phyloP scores from a whole-genome alignment of 2,329 filamentous ascomycete species.

The Metarhizium guizhouense region DNA sequence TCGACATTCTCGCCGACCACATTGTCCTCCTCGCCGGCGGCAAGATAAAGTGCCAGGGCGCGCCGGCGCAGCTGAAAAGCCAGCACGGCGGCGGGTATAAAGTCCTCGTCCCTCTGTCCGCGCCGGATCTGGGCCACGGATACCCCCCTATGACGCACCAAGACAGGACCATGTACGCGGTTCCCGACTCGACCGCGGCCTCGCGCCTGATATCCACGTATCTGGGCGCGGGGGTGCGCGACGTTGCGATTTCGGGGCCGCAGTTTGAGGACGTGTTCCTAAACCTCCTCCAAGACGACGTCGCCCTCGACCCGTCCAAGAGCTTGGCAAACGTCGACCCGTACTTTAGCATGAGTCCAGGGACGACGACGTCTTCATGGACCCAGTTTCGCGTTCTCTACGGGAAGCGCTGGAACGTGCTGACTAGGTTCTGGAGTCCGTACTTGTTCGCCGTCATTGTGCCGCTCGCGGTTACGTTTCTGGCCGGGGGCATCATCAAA shows the following conservation, averaged over 20 bases:
- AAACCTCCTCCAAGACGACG: constrained; percentile 1
- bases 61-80: constrained; percentile 55
- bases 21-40: constrained; percentile 59
- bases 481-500: constrained; percentile 63
- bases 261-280: constrained; percentile 26
- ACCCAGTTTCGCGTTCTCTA: constrained; percentile 62
- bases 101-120: constrained; percentile 32
- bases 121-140: constrained; percentile 20
- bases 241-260: constrained; percentile 21
- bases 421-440: constrained; percentile 67
- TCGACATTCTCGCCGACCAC: constrained; percentile 58
- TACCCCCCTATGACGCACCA: constrained; percentile 40
- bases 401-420: constrained; percentile 61
- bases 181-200: constrained; percentile 23
- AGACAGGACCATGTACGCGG: constrained; percentile 48
- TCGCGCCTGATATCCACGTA: constrained; percentile 29
- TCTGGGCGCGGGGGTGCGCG: constrained; percentile 35
- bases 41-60: constrained; percentile 50
- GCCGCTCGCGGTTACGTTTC: constrained; percentile 62
- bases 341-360: constrained; percentile 6
- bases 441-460: constrained; percentile 65
- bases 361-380: constrained; percentile 10
- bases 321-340: background rate
- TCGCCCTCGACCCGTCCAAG: background rate
- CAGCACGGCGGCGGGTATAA: constrained; percentile 55